phyloP scores from a whole-genome alignment of 805 yeast genomes.

The Schwanniomyces occidentalis region DNA sequence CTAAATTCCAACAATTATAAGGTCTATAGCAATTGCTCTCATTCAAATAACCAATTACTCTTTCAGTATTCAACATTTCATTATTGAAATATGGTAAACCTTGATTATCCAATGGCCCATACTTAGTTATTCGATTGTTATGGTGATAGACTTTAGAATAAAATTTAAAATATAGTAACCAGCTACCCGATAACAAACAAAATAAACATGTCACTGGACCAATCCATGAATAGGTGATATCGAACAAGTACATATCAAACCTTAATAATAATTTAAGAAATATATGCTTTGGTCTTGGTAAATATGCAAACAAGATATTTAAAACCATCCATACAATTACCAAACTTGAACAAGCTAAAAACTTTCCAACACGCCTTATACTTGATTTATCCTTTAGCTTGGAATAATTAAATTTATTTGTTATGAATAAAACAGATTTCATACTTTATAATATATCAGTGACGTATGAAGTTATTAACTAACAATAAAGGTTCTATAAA shows the following conservation, averaged over 20 bases:
- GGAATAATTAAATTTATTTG: no score
- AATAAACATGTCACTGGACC: constrained; percentile 11
- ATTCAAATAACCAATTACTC: constrained; percentile 2
- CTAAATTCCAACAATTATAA: constrained; percentile 10
- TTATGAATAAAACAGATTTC: no score
- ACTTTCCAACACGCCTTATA: no score
- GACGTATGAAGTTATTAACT: no score
- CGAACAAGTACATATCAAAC: constrained; percentile 43
- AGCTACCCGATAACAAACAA: constrained; percentile 22
- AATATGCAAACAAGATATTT: constrained; percentile 16
- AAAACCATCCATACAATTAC: constrained; percentile 7
- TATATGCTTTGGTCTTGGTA: constrained; percentile 49
- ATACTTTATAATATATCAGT: no score
- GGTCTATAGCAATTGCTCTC: constrained; percentile 5
- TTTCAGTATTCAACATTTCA: constrained; percentile 1
- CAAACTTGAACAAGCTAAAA: constrained; percentile 1
- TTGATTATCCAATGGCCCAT: constrained; percentile 3
- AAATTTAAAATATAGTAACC: constrained; percentile 14
- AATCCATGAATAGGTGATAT: constrained; percentile 10
- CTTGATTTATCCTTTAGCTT: no score
- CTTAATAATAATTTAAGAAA: constrained; percentile 49
- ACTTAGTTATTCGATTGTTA: not conserved
- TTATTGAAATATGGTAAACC: not conserved
- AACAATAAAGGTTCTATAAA: no score
- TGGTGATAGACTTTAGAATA: constrained; percentile 3